phyloP scores from a whole-genome alignment of 2,329 filamentous ascomycete genomes.

The Hypoxylon sp. region DNA sequence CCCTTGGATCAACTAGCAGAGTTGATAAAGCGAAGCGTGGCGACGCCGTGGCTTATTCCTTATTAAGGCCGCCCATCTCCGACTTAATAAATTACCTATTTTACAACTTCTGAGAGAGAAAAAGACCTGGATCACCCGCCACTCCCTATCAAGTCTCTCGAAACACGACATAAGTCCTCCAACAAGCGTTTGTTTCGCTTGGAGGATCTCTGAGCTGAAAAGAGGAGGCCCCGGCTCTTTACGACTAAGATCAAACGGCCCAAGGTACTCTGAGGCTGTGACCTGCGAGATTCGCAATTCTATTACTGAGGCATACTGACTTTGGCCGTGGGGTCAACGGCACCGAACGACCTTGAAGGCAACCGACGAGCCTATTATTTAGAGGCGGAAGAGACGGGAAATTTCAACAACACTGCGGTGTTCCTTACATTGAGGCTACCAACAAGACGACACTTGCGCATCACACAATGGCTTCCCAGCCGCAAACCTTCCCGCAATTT shows the following conservation, averaged over 20 bases:
- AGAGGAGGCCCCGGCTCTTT: slow-evolving; percentile 19
- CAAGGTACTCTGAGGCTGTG: slow-evolving; percentile 22
- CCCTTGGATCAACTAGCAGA: slow-evolving; percentile 23
- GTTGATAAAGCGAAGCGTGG: slow-evolving; percentile 23
- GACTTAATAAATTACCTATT: slow-evolving; percentile 12
- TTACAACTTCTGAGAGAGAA: slow-evolving; percentile 9
- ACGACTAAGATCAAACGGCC: slow-evolving; percentile 17
- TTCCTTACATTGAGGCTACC: slow-evolving; percentile 9
- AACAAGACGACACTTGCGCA: slow-evolving; percentile 10
- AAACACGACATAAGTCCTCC: slow-evolving; percentile 18
- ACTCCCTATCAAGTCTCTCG: slow-evolving; percentile 22
- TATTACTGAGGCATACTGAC: slow-evolving; percentile 23
- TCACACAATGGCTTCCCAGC: slow-evolving; percentile 31
- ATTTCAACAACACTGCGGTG: neutral
- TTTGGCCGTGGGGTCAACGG: slow-evolving; percentile 10
- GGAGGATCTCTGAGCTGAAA: slow-evolving; percentile 33
- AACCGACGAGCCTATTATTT: slow-evolving; percentile 23
- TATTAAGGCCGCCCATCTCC: slow-evolving; percentile 24
- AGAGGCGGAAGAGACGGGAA: slow-evolving; percentile 12
- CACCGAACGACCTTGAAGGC: slow-evolving; percentile 4
- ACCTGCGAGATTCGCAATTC: slow-evolving; percentile 26
- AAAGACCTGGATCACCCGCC: slow-evolving; percentile 16
- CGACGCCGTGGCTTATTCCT: slow-evolving; percentile 26
- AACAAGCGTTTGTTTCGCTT: slow-evolving; percentile 21
- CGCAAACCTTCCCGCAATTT: slow-evolving; percentile 46